Evolutionary conservation across 768 basidiomycete genomes (phyloP), one percentile per base, ranked within the genome.

Genomic region (Podaxis carcinomalis): DNA sequence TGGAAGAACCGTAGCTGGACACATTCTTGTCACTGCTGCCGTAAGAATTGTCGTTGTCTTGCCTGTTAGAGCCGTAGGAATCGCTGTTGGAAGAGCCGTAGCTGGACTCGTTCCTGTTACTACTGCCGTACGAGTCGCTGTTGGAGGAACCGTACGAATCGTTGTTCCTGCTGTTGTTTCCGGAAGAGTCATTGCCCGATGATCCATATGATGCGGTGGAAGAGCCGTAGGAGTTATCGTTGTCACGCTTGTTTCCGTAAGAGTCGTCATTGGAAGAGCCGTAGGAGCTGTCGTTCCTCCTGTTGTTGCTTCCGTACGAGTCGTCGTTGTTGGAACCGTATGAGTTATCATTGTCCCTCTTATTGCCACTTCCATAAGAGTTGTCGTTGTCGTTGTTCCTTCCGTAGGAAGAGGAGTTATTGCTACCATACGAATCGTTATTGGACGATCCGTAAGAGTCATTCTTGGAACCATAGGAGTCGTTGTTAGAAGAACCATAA

Each of bases 211-310:
- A 44, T 7, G 16, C 9, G 2, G 16, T 19, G 19, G 42, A 44
- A 14, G 42, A 44, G 1, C 42, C 42, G 5, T 44, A 44, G 19
- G 42, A 21, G 42, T 44, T 44, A 19, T 44, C 42, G 42, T 44
- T n/a, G 42, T 44, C n/a, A 1, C 9, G 5, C 42, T 19, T 54
- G 44, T 53, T 51, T 1, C 69, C 66, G 44, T 70, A 69, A 36
- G 66, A 69, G 50, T 70, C 65, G 56, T 68, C 61, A 56, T 65
- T 64, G 42, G 63, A 63, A 25, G 67, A 68, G 7, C 67, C 64
- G 32, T n/a, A 64, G 14, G 54, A 53, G 23, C n/a, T 54, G 16
- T 44, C 42, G 42, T 16, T 44, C 0, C 14, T 16, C 5, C 53
- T 40, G 21, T 60, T 63, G 44, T 54, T 49, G 4, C 65, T 64